Base-by-base conservation (phyloP, 1,139 yeast genomes). In the Nadsonia starkeyi-henricii region DNA sequence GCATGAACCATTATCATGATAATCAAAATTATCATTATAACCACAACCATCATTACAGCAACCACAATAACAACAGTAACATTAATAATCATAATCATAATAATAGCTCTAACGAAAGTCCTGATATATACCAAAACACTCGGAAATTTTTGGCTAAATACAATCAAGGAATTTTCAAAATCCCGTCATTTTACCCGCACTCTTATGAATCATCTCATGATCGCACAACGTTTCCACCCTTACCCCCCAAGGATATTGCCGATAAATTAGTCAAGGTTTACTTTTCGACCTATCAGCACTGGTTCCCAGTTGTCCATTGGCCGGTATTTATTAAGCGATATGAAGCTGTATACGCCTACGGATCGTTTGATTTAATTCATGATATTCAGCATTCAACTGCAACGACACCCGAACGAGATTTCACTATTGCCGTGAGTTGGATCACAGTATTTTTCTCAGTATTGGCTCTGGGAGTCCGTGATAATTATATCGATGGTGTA, bases 271-370 rank as follows among this genome's bases (percentile, higher is more conserved):
- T 33, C 17, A 33, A 33, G 17, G 39, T 33, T 13, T 33, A 33
- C 17, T 33, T 33, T 15, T 33, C 39, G 28, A 49, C 55, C 15
- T 52, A 56, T 51, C 60, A 59, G 46, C 51, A 50, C 33, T 58
- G 60, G 62, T 50, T 56, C 43, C 63, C 62, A 1, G 43, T 57
- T 20, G 49, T 55, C 7, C 58, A 56, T 46, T 58, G 62, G 62
- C 49, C 48, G 9, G 50, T 50, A 18, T 55, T 57, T 44, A 45
- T 50, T 17, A 44, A 45, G 18, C 48, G 48, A 41, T 44, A 51
- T 28, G 58, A 51, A 7, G 28, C 19, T 17, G 50, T 55, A 19
- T 55, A 55, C 43, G 45, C 43, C 5, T 28, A 45, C 17, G 39
- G 39, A 33, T 33, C 39, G 3, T 33, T 33, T 33, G 39, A 33